Base-by-base conservation (phyloP, 2,329 filamentous ascomycete genomes). In the Hymenoscyphus scutula region DNA sequence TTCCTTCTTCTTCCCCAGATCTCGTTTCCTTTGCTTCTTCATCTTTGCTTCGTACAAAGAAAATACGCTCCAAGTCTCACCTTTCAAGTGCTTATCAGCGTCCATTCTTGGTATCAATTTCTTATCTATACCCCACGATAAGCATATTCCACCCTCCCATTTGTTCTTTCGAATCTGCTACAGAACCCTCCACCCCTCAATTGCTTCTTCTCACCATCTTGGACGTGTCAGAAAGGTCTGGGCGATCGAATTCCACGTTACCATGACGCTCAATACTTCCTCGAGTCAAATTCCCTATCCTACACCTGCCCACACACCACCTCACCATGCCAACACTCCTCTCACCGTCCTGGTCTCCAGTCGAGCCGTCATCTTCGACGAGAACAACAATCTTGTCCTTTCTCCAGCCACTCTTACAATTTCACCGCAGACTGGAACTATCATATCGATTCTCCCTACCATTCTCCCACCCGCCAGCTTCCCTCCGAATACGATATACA, bases 351-450 rank as follows among this genome's bases (percentile, higher is more conserved):
- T 98, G 62, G 89, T 89, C 62, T 98, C 95, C 1, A 90, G 89
- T 29, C 86, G 93, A 70, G 91, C 91, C 62, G 87, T 98, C 58
- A 81, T 98, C 70, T 89, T 89, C 54, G 87, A 89, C 62, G 82
- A 85, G 53, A 82, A 87, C 66, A 79, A 86, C 69, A 80, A 80
- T 27, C 80, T 88, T 37, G 61, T 82, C 29, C 78, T 97, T 54
- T 92, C 89, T 2, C 88, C 92, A 23, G 94, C 92, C 63, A 97
- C 93, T 13, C 86, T 99, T 63, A 82, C 89, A 61, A 80, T 97
- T 69, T 96, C 91, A 1, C 84, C 86, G 6, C 74, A 75, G 51
- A 93, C 91, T 0, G 95, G 95, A 72, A 97, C 93, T 78, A 96
- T 98, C 71, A 82, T 89, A 53, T 86, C 88, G 2, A 84, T 97